Conservation (phyloP, 352 stramenopile species). For the Globisporangium parvum region DNA sequence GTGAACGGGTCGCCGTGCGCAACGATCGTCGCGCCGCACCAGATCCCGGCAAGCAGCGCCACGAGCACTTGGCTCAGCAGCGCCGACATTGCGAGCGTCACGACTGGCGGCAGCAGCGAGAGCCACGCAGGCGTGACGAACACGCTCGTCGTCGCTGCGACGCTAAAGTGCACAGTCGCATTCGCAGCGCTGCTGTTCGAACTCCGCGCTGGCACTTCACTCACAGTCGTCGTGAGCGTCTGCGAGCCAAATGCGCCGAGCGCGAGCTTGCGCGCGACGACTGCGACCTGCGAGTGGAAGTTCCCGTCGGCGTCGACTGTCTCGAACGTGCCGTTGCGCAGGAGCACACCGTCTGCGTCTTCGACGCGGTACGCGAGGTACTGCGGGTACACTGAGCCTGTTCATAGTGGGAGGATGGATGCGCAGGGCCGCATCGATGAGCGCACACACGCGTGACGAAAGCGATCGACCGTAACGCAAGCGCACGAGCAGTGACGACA, state of each 20-base stretch:
- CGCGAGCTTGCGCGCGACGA: conserved; percentile 38
- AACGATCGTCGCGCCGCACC: conserved; percentile 82
- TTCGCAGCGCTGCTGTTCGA: conserved; percentile 8
- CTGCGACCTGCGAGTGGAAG: conserved; percentile 36
- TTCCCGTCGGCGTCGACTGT: conserved; percentile 68
- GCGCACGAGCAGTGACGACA: too few species aligned
- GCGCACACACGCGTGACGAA: not conserved
- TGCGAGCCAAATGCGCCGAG: conserved; percentile 37
- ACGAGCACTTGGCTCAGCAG: conserved; percentile 75
- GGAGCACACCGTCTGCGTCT: conserved; percentile 34
- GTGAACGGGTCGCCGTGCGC: conserved; percentile 65
- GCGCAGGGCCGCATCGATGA: too few species aligned
- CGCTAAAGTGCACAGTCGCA: conserved; percentile 30
- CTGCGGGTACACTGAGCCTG: conserved; percentile 68
- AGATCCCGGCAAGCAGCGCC: conserved; percentile 80
- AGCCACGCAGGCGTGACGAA: conserved; percentile 69
- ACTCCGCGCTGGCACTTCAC: conserved; percentile 3
- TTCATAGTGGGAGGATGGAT: too few species aligned
- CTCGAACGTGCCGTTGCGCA: conserved; percentile 57
- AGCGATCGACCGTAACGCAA: not conserved
- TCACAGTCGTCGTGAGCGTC: conserved; percentile 45
- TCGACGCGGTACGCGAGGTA: conserved; percentile 50
- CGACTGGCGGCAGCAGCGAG: conserved; percentile 62
- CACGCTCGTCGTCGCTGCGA: conserved; percentile 30
- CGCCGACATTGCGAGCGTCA: conserved; percentile 74